Base-by-base conservation (phyloP, 2,329 filamentous ascomycete species). In the Ascocoryne sarcoides region DNA sequence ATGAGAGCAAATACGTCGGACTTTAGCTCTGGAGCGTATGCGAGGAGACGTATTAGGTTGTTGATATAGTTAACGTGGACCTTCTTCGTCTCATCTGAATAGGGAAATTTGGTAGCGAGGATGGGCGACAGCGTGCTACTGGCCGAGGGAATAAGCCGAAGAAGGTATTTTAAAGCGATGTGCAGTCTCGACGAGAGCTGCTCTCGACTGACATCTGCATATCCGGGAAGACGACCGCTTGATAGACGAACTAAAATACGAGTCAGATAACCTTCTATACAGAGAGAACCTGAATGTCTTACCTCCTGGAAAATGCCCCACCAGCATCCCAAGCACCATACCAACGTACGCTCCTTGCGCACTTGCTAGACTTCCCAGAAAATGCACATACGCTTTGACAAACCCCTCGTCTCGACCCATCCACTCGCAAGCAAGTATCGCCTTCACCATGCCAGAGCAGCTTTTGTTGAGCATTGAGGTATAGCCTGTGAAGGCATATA, bases 11-110 rank as follows among this genome's bases (percentile, higher is more conserved):
- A 72, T 17, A 96, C 79, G 46, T 93, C 84, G 5, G 82, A 76
- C 46, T 82, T 81, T 26, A 95, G 66, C 44, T 84, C 80, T 0
- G 86, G 81, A 1, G 83, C 76, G 57, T 95, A 95, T 36, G 78
- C 71, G 39, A 83, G 79, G 23, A 96, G 68, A 43, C 73, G 76
- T 18, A 96, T 67, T 8, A 96, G 67, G 58, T 96, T 95, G 53
- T 82, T 74, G 43, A 95, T 82, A 56, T 93, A 98, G n/a, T 81
- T 78, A 51, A 90, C 76, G 59, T 95, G 88, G n/a, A 76, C 71
- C 49, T 79, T 80, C 47, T 82, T 82, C 3, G 81, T 77, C 39
- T 94, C 85, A 47, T 81, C 81, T 36, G 83, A 72, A 44, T 79
- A 84, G 1, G 88, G 87, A 45, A 93, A 94, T 31, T 79, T 80